These are phyloP conservation scores for Mycena crocata DNA, from an alignment of 768 basidiomycete genomes.

Conservation along the genomic window DNA sequence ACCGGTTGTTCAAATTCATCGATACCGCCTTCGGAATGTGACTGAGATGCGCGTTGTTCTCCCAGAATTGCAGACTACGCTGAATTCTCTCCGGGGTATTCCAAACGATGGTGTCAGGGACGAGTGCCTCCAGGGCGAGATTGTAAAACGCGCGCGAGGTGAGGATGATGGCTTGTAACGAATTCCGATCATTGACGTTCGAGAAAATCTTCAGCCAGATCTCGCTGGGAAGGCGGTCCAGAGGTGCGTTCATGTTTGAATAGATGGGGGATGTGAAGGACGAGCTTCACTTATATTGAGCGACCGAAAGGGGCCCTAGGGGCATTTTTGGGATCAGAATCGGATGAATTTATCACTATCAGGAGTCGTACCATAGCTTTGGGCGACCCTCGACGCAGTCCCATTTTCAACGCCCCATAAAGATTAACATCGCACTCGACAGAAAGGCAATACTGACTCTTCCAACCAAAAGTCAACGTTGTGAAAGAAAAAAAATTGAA, in stretches of 20 bases:
- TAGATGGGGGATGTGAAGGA: no score
- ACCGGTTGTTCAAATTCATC: background rate
- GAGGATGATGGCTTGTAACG: background rate
- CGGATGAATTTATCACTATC: no score
- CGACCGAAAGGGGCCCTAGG: no score
- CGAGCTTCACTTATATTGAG: no score
- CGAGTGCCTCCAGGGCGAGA: background rate
- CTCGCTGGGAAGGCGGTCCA: background rate
- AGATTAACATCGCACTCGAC: no score
- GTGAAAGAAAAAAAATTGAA: no score
- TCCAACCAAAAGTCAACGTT: no score
- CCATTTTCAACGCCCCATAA: no score
- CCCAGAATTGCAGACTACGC: background rate
- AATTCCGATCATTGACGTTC: background rate
- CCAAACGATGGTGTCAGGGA: conserved; percentile 7
- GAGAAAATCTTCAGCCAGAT: conserved; percentile 1
- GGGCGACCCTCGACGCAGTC: no score
- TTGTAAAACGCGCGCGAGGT: background rate
- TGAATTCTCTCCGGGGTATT: background rate
- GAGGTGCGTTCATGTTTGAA: background rate
- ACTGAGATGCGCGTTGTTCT: background rate
- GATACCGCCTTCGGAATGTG: background rate
- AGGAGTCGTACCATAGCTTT: no score
- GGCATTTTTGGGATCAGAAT: no score
- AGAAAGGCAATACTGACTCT: no score